Conservation (phyloP, 148 eudicot species). For the Rhododendron simsii region DNA sequence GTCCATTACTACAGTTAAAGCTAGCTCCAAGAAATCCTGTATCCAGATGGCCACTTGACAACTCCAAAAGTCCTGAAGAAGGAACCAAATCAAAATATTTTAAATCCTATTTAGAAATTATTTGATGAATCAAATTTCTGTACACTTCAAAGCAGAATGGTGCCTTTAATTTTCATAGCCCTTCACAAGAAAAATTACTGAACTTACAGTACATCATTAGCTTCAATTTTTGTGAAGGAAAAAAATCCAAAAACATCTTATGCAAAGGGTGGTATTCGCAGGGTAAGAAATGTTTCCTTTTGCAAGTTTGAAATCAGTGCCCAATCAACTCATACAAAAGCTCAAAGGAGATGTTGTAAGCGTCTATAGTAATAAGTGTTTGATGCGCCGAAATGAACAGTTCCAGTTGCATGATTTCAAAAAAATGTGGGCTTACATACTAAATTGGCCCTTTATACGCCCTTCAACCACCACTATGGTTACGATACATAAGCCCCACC, state of each 20-base stretch:
- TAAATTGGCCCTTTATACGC: not conserved
- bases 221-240: not conserved
- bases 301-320: not conserved
- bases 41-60: not conserved
- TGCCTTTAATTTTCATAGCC: no score
- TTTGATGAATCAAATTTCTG: not conserved
- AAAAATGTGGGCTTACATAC: not conserved
- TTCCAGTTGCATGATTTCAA: not conserved
- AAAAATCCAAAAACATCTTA: not conserved
- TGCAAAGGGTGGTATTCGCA: not conserved
- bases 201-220: not conserved
- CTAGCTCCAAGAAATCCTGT: slow-evolving; percentile 1
- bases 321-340: not conserved
- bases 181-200: not conserved
- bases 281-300: not conserved
- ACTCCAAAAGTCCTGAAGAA: slow-evolving; percentile 6
- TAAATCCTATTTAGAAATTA: not conserved
- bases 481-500: not conserved
- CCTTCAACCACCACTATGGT: not conserved
- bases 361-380: not conserved
- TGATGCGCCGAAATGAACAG: not conserved
- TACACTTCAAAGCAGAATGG: not conserved
- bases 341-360: not conserved
- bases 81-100: not conserved
- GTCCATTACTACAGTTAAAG: not conserved